These are phyloP conservation scores for Pseudogymnoascus sp. DNA, from an alignment of 2,329 filamentous ascomycete species.

Conservation along the genomic window DNA sequence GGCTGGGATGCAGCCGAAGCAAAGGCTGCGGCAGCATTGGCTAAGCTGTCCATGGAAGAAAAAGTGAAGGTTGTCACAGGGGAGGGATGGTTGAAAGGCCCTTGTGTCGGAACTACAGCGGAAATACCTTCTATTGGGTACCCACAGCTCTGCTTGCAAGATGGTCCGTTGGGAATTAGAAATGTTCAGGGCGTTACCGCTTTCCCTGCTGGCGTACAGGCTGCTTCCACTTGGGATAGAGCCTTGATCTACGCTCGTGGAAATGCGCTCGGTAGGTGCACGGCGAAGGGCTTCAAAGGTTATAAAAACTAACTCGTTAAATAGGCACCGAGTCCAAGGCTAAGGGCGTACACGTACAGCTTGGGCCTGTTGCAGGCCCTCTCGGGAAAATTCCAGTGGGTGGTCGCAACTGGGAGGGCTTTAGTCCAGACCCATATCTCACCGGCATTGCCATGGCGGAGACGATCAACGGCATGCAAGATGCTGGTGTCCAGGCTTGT, in stretches of 20 bases:
- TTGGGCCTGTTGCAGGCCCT: slow-evolving; percentile 70
- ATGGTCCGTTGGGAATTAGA: slow-evolving; percentile 70
- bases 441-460: slow-evolving; percentile 54
- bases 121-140: slow-evolving; percentile 53
- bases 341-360: slow-evolving; percentile 65
- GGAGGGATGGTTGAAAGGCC: slow-evolving; percentile 65
- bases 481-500: slow-evolving; percentile 42
- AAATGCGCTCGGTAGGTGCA: slow-evolving; percentile 25
- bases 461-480: slow-evolving; percentile 53
- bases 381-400: slow-evolving; percentile 66
- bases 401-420: slow-evolving; percentile 79
- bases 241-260: slow-evolving; percentile 66
- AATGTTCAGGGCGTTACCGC: slow-evolving; percentile 65
- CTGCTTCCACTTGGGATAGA: slow-evolving; percentile 73
- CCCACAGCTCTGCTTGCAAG: slow-evolving; percentile 69
- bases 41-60: slow-evolving; percentile 63
- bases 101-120: slow-evolving; percentile 58
- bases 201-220: slow-evolving; percentile 73
- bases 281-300: background rate
- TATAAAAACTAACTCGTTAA: slow-evolving; percentile 19
- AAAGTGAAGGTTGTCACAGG: slow-evolving; percentile 77
- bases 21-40: slow-evolving; percentile 61
- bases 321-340: slow-evolving; percentile 63
- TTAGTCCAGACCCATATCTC: slow-evolving; percentile 71
- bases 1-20: slow-evolving; percentile 62